Conservation (phyloP, 2,329 filamentous ascomycete species). For the Pleurostoma richardsiae region DNA sequence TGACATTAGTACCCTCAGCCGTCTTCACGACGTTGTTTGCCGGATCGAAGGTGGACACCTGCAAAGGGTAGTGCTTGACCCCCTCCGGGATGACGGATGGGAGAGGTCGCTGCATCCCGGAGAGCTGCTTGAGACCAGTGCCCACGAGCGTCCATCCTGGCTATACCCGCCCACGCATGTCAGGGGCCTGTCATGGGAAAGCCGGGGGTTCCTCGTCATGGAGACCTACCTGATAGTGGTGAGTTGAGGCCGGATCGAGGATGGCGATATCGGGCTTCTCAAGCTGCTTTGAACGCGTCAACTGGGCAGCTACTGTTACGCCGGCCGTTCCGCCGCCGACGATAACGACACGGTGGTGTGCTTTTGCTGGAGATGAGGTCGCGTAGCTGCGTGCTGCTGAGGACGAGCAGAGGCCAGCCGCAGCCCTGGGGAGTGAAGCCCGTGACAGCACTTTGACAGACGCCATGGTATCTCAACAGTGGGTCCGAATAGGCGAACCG, state of each 20-base stretch:
- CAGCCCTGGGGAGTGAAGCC: background rate
- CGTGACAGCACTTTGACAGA: background rate
- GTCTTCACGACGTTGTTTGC: constrained; percentile 27
- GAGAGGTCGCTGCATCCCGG: constrained; percentile 19
- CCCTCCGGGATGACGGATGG: constrained; percentile 22
- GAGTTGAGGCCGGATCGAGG: constrained; percentile 24
- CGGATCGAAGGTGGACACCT: constrained; percentile 25
- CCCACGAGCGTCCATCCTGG: constrained; percentile 33
- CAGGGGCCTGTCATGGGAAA: background rate
- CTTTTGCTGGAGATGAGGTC: constrained; percentile 6
- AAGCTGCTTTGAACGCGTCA: constrained; percentile 14
- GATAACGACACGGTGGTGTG: constrained; percentile 13
- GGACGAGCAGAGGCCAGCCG: background rate
- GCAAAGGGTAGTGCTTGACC: constrained; percentile 26
- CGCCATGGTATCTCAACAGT: background rate
- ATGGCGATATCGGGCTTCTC: constrained; percentile 27
- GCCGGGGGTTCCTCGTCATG: background rate
- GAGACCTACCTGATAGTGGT: constrained; percentile 20
- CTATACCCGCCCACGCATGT: too few relatives aligned
- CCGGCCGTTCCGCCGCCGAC: constrained; percentile 15
- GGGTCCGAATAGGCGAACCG: background rate
- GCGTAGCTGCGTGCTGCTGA: background rate
- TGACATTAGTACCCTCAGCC: constrained; percentile 25
- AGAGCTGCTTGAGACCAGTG: constrained; percentile 23
- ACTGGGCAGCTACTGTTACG: constrained; percentile 12